Base-by-base conservation (phyloP, 352 stramenopile species). In the Labyrinthula sp. region DNA sequence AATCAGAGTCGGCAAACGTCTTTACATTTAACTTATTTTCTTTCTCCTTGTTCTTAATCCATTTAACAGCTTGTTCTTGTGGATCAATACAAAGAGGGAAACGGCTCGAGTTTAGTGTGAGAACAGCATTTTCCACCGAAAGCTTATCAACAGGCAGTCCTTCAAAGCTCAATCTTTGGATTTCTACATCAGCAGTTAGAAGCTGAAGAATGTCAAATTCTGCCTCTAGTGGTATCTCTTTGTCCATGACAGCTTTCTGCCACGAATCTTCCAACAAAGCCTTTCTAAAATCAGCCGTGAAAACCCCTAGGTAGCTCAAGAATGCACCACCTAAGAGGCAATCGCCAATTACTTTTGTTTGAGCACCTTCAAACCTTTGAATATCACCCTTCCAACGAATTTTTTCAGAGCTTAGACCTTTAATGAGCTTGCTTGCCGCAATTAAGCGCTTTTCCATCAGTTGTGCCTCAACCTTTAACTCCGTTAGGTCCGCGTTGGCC, bases 31-130 rank as follows among this genome's bases (percentile, higher is more conserved):
- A 52, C 30, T 84, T 83, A 61, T 82, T 75, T 47, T 81, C 77
- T 8, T 46, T 36, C 52, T 83, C 75, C 10, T 79, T 89, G 48
- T 82, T 80, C 62, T 94, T 93, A 63, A 94, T 93, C 82, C 82
- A 94, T 17, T 66, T 79, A 26, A 93, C 80, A 4, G 82, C 82
- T 48, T 93, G 82, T 57, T 93, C 79, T 47, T 93, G 82, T 12
- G 82, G 81, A 39, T 93, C 82, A 37, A 93, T 90, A 46, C 82
- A 93, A 27, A 93, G 55, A 12, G 82, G 82, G 57, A 93, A 93
- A 5, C 82, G 75, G 48, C 72, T 86, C 1, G 75, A 71, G 30
- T 84, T 86, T 0, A 78, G 92, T 0, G 82, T 93, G 17, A 94
- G 47, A 36, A 94, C 92, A 36, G 80, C 82, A 48, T 94, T 94